A percentile compares a stretch with the other conserved stretches of the same genome.
Conservation (phyloP, 768 basidiomycete species). For the Auriscalpium vulgare region DNA sequence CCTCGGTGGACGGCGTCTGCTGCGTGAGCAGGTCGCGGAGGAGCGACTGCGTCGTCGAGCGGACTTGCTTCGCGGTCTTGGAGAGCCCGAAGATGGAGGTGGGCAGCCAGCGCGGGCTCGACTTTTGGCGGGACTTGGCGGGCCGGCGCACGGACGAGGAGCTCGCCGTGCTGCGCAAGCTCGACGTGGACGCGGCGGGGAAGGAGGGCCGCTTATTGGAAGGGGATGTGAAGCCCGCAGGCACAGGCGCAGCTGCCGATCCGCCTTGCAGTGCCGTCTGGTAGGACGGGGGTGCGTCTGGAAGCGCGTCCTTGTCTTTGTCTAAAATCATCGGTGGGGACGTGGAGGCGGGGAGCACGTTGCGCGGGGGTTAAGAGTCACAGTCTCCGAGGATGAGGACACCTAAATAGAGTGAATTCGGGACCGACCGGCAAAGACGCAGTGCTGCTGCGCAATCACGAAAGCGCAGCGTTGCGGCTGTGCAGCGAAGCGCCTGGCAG, state of each 20-base stretch:
- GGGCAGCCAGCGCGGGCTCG: constrained; percentile 6
- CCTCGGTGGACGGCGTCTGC: constrained; percentile 22
- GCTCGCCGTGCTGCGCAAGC: background rate
- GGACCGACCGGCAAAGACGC: too few species aligned
- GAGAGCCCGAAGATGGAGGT: constrained; percentile 13
- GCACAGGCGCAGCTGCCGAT: background rate
- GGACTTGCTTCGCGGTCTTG: constrained; percentile 14
- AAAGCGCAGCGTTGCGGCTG: too few species aligned
- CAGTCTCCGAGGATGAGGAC: too few species aligned
- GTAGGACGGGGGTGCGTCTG: constrained; percentile 11
- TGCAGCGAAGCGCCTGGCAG: too few species aligned
- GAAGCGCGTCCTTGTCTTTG: constrained; percentile 5
- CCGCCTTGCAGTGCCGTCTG: constrained; percentile 2
- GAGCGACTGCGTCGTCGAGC: constrained; percentile 7
- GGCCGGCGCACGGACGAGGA: background rate
- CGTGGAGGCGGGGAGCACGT: background rate
- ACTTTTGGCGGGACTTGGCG: background rate
- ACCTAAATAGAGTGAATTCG: too few species aligned
- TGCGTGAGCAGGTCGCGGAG: constrained; percentile 30
- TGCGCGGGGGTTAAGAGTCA: too few species aligned
- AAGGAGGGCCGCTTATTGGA: background rate
- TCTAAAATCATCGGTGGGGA: constrained; percentile 6
- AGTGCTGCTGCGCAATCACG: too few species aligned
- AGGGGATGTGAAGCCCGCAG: background rate
- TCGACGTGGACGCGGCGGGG: background rate